Evolutionary conservation across 345 rosid genomes (phyloP).

Genomic region (Citrus glauca): DNA sequence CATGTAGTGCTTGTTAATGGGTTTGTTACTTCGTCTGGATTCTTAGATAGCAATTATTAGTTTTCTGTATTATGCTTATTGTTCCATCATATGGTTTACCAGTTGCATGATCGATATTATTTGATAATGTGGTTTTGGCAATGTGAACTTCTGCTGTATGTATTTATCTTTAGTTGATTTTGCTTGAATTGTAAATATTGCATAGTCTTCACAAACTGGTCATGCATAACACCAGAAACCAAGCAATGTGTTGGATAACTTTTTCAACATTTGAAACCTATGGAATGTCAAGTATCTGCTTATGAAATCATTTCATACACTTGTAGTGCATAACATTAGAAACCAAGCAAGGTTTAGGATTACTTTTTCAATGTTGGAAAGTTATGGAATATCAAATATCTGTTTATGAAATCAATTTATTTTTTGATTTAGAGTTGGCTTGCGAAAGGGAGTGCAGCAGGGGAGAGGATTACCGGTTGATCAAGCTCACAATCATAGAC

Average conservation of each 20-base stretch:
- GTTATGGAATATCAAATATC: neutral
- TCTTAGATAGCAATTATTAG: neutral
- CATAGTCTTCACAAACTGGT: neutral
- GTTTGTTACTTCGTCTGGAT: neutral
- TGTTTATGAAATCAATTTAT: neutral
- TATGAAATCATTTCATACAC: neutral
- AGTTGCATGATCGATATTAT: neutral
- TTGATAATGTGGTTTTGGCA: neutral
- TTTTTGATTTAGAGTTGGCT: constrained; percentile 49
- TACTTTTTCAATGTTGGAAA: neutral
- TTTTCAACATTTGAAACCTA: neutral
- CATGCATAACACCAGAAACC: neutral
- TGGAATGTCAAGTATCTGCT: neutral
- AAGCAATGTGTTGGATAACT: neutral
- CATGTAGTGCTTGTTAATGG: neutral
- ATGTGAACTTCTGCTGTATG: neutral
- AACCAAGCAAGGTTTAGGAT: neutral
- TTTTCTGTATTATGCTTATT: neutral
- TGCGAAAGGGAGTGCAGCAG: constrained; percentile 95
- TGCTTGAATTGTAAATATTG: neutral
- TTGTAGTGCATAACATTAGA: neutral
- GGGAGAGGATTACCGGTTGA: constrained; percentile 86
- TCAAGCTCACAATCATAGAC: constrained; percentile 78
- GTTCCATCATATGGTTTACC: neutral
- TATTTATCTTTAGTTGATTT: neutral